Evolutionary conservation across 495 filamentous ascomycete genomes (phyloP).

Genomic region (Cryomyces minteri): DNA sequence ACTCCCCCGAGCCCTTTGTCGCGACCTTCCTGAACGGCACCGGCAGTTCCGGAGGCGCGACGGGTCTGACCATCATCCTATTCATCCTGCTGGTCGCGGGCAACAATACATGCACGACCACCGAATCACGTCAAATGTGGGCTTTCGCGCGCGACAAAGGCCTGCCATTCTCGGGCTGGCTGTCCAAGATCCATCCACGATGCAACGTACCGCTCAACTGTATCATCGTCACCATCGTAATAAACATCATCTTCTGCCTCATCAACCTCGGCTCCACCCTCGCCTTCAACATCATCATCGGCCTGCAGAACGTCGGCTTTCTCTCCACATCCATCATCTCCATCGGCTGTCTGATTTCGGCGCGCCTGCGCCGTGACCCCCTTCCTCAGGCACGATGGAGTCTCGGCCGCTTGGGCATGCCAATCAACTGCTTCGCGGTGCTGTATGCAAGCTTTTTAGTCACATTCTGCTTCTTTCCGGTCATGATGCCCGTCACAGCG

Average conservation of each 20-base stretch:
- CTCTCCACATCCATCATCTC: slow-evolving; percentile 19
- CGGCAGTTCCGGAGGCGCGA: slow-evolving; percentile 8
- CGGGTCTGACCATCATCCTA: slow-evolving; percentile 12
- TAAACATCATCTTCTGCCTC: slow-evolving; percentile 9
- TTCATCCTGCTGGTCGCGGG: slow-evolving; percentile 12
- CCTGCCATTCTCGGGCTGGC: slow-evolving; percentile 27
- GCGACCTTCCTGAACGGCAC: slow-evolving; percentile 13
- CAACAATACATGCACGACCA: slow-evolving; percentile 12
- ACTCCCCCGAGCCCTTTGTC: slow-evolving; percentile 8
- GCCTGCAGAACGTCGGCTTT: slow-evolving; percentile 9
- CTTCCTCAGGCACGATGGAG: slow-evolving; percentile 17
- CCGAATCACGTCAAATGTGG: slow-evolving; percentile 18
- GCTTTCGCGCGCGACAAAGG: slow-evolving; percentile 17
- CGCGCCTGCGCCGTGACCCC: slow-evolving; percentile 12
- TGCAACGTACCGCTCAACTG: slow-evolving; percentile 17
- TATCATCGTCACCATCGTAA: slow-evolving; percentile 10
- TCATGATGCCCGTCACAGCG: slow-evolving; percentile 7
- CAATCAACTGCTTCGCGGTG: slow-evolving; percentile 19
- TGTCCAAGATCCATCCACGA: slow-evolving; percentile 11
- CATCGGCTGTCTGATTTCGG: slow-evolving; percentile 17
- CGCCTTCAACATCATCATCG: slow-evolving; percentile 17
- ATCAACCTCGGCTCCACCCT: slow-evolving; percentile 16
- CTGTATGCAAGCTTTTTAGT: slow-evolving; percentile 14
- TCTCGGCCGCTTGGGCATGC: slow-evolving; percentile 15
- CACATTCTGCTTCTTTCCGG: slow-evolving; percentile 19